Evolutionary conservation across 2,329 filamentous ascomycete species (phyloP).

Genomic region (Aspergillus pseudotamarii): DNA sequence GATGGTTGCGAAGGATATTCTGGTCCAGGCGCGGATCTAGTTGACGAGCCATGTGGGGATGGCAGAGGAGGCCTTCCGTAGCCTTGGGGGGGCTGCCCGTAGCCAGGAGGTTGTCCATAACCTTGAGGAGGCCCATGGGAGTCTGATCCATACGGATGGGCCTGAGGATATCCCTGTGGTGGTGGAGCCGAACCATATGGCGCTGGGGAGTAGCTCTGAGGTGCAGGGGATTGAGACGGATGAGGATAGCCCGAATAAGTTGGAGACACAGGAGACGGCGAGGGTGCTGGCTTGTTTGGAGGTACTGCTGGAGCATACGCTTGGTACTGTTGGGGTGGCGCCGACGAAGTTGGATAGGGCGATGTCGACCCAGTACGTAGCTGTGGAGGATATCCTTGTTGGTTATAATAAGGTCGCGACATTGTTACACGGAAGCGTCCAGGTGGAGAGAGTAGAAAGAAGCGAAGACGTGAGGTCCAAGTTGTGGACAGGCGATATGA

Average conservation of each 20-base stretch:
- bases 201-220: constrained; percentile 45
- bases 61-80: constrained; percentile 35
- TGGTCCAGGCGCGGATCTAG: constrained; percentile 33
- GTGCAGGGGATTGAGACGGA: constrained; percentile 23
- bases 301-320: constrained; percentile 38
- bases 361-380: constrained; percentile 33
- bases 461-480: background rate
- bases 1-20: constrained; percentile 39
- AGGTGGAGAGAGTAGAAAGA: constrained; percentile 16
- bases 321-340: constrained; percentile 37
- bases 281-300: constrained; percentile 34
- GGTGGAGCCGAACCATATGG: constrained; percentile 36
- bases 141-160: constrained; percentile 30
- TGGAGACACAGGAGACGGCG: constrained; percentile 19
- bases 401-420: constrained; percentile 40
- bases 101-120: background rate
- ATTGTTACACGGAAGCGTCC: constrained; percentile 30
- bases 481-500: constrained; percentile 2
- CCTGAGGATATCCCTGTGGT: constrained; percentile 29
- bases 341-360: constrained; percentile 37
- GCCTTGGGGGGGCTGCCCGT: constrained; percentile 4
- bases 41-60: constrained; percentile 37
- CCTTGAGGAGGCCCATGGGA: constrained; percentile 5
- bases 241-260: constrained; percentile 30
- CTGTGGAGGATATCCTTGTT: constrained; percentile 40